Evolutionary conservation across 371 early-diverging fungal species (phyloP), one percentile per base, ranked within the genome.

Genomic region (Rhizopus delemar): DNA sequence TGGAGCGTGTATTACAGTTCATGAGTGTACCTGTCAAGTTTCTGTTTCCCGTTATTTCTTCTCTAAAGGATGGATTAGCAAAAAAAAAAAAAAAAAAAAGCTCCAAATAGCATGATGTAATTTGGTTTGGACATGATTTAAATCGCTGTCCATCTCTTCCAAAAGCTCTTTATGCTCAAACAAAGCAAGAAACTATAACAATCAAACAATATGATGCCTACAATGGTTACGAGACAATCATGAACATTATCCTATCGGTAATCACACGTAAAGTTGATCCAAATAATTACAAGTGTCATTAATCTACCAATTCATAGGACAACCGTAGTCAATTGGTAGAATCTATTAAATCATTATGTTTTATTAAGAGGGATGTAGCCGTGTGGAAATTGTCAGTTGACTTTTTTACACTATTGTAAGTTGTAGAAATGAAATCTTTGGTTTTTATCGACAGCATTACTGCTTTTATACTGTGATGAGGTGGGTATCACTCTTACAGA

Each of bases 341-440:
- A 50, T 50, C 50, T 50, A 31, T 50, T 31, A 9, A 50, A 50
- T 0, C 2, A 22, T 33, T 50, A 50, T 6, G 1, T 11, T 50
- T 32, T 51, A 16, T 16, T 3, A 34, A 51, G 51, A 13, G 34
- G 35, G 12, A 34, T 51, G 36, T 8, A 34, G n/a, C 16, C 13
- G 28, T 22, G 48, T n/a, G 13, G 32, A 51, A 34, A 34, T 6
- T 34, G n/a, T 7, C 34, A 34, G 35, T 51, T 51, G 51, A 51
- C 34, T 51, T 51, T 51, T 51, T 51, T 51, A 51, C 16, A 9
- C 8, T 51, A 51, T 34, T 51, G 13, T 51, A 34, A 36, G 51
- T 36, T 51, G n/a, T 16, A 51, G 34, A 51, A 13, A 51, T 51
- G 51, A n/a, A 4, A 51, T 51, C n/a, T 2, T 51, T 35, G 12